Base-by-base conservation (phyloP, 2,329 filamentous ascomycete species). In the Mollisia scopiformis region DNA sequence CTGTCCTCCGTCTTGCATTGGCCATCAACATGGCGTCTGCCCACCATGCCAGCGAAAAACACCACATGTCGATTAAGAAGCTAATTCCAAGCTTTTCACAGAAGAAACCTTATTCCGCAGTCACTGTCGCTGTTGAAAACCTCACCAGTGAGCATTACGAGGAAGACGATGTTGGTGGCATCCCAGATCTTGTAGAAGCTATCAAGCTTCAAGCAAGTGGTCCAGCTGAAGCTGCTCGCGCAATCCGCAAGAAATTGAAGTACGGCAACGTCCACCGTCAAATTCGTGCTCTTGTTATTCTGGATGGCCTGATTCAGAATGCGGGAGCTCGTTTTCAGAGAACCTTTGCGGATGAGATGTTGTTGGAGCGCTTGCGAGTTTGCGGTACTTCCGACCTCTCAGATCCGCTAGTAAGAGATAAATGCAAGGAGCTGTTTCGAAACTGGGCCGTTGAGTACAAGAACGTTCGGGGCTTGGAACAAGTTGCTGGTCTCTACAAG, bases 211-310 rank as follows among this genome's bases (percentile, higher is more conserved):
- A 99, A 77, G 83, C 85, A 27, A 90, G 91, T 6, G 95, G 95
- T 0, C 92, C 95, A 1, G 85, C 87, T 13, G 95, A 99, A 80
- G 93, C 93, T 61, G 92, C 94, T 57, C 87, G 95, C 72, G 93
- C 95, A 51, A 85, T 99, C 69, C 88, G 95, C 62, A 99, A 99
- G 85, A 98, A 98, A 81, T 86, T 99, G 83, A 99, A 99, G 80
- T 98, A 99, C 77, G 95, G 95, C 69, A 96, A 88, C 71, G 83
- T 91, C n/a, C 94, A 98, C 76, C 89, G 93, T 53, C 95, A 99
- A 76, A 83, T 98, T 33, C 87, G 95, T 62, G 91, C 95, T 35
- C 84, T 99, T 23, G 89, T 90, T 11, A 88, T 99, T 53, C 84
- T 99, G 1, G 95, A 99, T 74, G 93, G 91, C 43, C 82, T 99